Percentiles rank a stretch among this genome's conserved stretches.
Evolutionary conservation across 2,329 filamentous ascomycete genomes (phyloP).

Genomic region (Arthrocladium fulminans): DNA sequence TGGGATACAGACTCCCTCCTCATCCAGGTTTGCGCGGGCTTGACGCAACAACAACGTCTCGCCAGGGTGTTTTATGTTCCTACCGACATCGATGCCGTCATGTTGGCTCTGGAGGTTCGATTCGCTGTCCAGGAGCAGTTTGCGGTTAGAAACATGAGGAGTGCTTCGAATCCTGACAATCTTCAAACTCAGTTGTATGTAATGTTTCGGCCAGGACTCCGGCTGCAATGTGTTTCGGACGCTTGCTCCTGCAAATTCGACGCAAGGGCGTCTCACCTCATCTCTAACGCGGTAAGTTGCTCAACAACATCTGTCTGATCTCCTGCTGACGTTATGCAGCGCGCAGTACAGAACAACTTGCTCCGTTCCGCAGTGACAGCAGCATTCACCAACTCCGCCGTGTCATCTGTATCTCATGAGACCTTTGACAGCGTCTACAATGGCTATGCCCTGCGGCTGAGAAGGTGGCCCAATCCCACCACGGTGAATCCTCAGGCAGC

Average conservation of each 20-base stretch:
- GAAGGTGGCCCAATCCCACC: not conserved
- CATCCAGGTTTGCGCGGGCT: not conserved
- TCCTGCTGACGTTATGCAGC: not conserved
- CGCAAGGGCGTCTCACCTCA: not conserved
- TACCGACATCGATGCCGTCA: not conserved
- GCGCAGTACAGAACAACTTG: not conserved
- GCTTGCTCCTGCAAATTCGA: not conserved
- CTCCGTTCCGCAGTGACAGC: not conserved
- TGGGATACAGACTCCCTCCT: slow-evolving; percentile 7
- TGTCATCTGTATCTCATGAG: not conserved
- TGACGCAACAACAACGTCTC: not conserved
- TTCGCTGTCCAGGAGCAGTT: slow-evolving; percentile 5
- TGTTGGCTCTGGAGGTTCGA: not conserved
- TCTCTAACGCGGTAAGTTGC: not conserved
- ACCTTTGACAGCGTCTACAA: slow-evolving; percentile 1
- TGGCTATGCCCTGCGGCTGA: not conserved
- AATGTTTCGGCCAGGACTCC: slow-evolving; percentile 3
- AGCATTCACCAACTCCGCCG: not conserved
- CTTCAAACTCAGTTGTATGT: slow-evolving; percentile 4
- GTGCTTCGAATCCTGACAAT: not conserved
- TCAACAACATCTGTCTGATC: not conserved
- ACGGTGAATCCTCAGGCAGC: not conserved
- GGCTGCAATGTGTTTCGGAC: not conserved
- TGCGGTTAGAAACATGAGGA: not conserved
- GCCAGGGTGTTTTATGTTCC: slow-evolving; percentile 5